Conservation (phyloP, 2,329 filamentous ascomycete genomes). For the Epichloe bromicola region DNA sequence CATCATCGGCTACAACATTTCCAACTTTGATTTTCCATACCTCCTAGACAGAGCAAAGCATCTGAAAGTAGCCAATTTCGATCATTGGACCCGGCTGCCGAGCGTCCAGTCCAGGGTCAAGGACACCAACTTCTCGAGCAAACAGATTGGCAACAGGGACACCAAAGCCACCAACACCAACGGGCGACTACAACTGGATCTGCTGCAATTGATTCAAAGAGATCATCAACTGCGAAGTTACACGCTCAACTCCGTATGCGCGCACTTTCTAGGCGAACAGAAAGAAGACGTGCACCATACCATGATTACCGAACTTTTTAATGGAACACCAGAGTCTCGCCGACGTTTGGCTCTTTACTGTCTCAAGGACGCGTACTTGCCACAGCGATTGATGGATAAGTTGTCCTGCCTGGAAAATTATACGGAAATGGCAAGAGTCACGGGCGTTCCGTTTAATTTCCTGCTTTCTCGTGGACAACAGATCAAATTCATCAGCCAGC, state of each 20-base stretch:
- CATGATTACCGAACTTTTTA: constrained; percentile 98
- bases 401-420: constrained; percentile 98
- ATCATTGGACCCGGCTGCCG: constrained; percentile 74
- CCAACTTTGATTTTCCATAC: constrained; percentile 98
- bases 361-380: constrained; percentile 91
- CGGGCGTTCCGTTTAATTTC: constrained; percentile 93
- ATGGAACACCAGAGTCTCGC: constrained; percentile 85
- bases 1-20: constrained; percentile 97
- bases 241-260: constrained; percentile 89
- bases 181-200: constrained; percentile 80
- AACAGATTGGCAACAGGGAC: constrained; percentile 95
- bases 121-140: constrained; percentile 83
- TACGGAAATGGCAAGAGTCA: constrained; percentile 98
- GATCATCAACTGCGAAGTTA: constrained; percentile 95
- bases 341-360: constrained; percentile 90
- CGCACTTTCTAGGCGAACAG: constrained; percentile 90
- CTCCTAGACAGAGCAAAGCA: constrained; percentile 77
- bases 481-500: constrained; percentile 92
- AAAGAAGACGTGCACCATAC: constrained; percentile 98
- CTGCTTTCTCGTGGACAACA: constrained; percentile 87
- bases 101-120: constrained; percentile 58
- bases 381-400: constrained; percentile 91
- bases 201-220: constrained; percentile 87
- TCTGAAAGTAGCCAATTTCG: constrained; percentile 67
- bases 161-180: constrained; percentile 92